These are phyloP conservation scores for Sporothrix curviconia DNA, from an alignment of 2,329 filamentous ascomycete species.

Conservation along the genomic window DNA sequence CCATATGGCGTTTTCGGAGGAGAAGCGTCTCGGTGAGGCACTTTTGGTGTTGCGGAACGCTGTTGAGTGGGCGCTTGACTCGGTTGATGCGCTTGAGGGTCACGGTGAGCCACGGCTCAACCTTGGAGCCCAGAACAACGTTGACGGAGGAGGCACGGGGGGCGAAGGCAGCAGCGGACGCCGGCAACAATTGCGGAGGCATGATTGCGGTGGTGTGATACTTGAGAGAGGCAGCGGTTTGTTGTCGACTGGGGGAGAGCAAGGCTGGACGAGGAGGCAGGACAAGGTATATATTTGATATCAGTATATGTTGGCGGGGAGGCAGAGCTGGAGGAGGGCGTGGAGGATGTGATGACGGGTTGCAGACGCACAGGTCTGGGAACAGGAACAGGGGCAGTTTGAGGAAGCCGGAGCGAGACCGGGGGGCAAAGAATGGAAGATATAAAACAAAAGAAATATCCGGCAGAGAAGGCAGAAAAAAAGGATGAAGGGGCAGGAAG, in stretches of 20 bases:
- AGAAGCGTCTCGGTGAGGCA: conserved; percentile 93
- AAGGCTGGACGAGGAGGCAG: background rate
- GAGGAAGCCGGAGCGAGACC: background rate
- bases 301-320: background rate
- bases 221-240: conserved; percentile 25
- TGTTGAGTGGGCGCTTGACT: conserved; percentile 95
- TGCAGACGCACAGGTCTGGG: conserved; percentile 10
- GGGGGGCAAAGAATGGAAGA: background rate
- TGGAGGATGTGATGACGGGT: background rate
- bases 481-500: background rate
- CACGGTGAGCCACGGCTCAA: conserved; percentile 94
- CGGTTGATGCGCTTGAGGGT: conserved; percentile 95
- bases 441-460: background rate
- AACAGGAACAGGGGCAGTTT: background rate
- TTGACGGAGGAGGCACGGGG: conserved; percentile 85
- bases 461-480: conserved; percentile 5
- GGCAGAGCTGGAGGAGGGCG: background rate
- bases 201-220: conserved; percentile 42
- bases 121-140: conserved; percentile 84
- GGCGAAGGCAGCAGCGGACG: conserved; percentile 93
- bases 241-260: background rate
- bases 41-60: conserved; percentile 87
- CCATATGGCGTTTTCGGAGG: conserved; percentile 87
- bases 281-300: background rate
- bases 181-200: conserved; percentile 88